These are phyloP conservation scores for Nicotiana knightiana DNA, from an alignment of 257 asterid genomes.

Conservation along the genomic window DNA sequence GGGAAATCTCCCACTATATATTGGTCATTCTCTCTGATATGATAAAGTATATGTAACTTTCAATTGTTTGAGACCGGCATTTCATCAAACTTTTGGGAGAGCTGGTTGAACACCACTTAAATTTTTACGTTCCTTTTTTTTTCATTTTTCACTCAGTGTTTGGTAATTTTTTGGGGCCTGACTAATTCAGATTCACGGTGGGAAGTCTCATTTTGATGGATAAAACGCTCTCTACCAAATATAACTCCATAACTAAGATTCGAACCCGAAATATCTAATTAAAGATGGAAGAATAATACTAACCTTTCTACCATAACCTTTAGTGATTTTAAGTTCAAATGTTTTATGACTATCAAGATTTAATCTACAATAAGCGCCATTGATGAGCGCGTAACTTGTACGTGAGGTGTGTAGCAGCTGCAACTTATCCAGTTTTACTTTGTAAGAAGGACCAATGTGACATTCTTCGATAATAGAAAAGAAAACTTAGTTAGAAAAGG, in stretches of 20 bases:
- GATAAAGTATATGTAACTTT: not conserved
- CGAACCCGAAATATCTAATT: no score
- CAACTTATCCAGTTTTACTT: not conserved
- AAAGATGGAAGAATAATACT: no score
- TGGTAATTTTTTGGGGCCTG: no score
- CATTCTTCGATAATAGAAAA: not conserved
- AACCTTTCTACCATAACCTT: no score
- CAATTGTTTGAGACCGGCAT: not conserved
- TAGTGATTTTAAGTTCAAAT: no score
- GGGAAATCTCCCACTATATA: not conserved
- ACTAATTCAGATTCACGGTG: no score
- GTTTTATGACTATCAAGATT: no score
- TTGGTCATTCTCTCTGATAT: not conserved
- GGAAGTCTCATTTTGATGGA: no score
- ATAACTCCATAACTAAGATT: no score
- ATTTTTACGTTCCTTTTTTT: not conserved
- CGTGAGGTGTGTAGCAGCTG: not conserved
- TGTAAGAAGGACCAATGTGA: not conserved
- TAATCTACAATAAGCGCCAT: not conserved
- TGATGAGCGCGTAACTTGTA: not conserved
- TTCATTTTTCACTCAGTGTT: no score
- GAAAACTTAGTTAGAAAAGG: not conserved
- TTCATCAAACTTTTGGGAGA: not conserved
- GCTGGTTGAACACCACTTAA: not conserved
- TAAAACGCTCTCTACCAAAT: no score